phyloP scores from a whole-genome alignment of 495 filamentous ascomycete genomes.

The Penicillium turbatum region DNA sequence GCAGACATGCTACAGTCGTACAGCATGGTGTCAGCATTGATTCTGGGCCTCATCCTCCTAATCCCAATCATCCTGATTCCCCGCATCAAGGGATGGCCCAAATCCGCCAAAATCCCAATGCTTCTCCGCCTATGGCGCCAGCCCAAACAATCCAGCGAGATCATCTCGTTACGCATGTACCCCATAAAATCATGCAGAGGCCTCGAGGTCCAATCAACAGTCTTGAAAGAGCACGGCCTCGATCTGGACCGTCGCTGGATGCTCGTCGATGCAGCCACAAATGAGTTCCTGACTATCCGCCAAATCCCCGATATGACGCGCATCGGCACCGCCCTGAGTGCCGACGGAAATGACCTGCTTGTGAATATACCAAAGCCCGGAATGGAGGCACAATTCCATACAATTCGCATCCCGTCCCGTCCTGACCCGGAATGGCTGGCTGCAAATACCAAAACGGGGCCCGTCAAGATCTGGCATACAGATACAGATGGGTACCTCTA shows the following conservation, averaged over 20 bases:
- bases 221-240: constrained; percentile 66
- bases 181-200: constrained; percentile 87
- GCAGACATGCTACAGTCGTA: not conserved
- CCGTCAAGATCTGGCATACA: constrained; percentile 40
- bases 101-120: constrained; percentile 3
- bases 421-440: constrained; percentile 32
- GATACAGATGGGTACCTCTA: constrained; percentile 42
- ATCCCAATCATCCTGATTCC: constrained; percentile 17
- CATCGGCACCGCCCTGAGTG: constrained; percentile 34
- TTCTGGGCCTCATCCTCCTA: constrained; percentile 15
- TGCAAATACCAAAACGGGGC: constrained; percentile 26
- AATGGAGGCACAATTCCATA: not conserved
- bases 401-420: constrained; percentile 30
- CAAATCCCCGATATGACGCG: constrained; percentile 42
- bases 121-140: constrained; percentile 14
- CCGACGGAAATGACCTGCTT: constrained; percentile 20
- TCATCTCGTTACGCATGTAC: constrained; percentile 64
- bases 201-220: constrained; percentile 62
- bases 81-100: constrained; percentile 13
- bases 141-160: constrained; percentile 28
- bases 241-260: constrained; percentile 69
- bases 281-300: constrained; percentile 42
- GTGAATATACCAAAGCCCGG: constrained; percentile 24
- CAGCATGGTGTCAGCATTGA: constrained; percentile 1
- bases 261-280: constrained; percentile 36